Evolutionary conservation across 495 filamentous ascomycete genomes (phyloP), one percentile per base, ranked within the genome.

Genomic region (Umbilicaria muhlenbergii): DNA sequence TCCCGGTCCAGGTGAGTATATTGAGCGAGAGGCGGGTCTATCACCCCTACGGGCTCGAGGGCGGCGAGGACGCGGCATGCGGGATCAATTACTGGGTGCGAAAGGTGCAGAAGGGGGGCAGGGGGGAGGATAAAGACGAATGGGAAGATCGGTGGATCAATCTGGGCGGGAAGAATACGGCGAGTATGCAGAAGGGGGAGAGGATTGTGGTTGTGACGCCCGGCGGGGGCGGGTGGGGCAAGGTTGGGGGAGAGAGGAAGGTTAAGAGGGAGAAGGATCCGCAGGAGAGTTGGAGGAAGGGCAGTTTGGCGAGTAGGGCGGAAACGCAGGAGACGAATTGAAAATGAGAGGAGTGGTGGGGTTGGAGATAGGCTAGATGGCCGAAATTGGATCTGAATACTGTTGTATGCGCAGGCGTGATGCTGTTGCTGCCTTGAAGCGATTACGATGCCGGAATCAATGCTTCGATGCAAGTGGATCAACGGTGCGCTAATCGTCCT

Each of bases 91-190:
- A 86, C 48, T 95, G 91, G 91, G 74, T 92, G 17, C 62, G 86
- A 12, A 78, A 71, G 52, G 74, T 82, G 45, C 58, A 62, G 53
- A 71, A 51, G 47, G 50, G 47, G 0, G 47, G 47, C 0, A 36
- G 42, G 11, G 45, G 46, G 7, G 32, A 41, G 5, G 63, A 70
- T 36, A 24, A n/a, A 2, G 59, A 65, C 16, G 67, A 63, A 35
- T 58, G 58, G 31, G 78, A 81, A 51, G 75, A 81, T 53, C 65
- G 83, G 35, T 65, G 63, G 24, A 83, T 96, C 49, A 94, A 88
- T 55, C 59, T 95, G 37, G 91, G 89, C 0, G 87, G 78, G 8
- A 98, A 98, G 71, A 95, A 95, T 57, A 94, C 85, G 13, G 87
- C 89, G 18, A 69, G 73, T 10, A 92, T 95, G 77, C 68, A 78